Evolutionary conservation across 192 early-diverging fungal genomes (phyloP).

Genomic region (Lobosporangium transversale): DNA sequence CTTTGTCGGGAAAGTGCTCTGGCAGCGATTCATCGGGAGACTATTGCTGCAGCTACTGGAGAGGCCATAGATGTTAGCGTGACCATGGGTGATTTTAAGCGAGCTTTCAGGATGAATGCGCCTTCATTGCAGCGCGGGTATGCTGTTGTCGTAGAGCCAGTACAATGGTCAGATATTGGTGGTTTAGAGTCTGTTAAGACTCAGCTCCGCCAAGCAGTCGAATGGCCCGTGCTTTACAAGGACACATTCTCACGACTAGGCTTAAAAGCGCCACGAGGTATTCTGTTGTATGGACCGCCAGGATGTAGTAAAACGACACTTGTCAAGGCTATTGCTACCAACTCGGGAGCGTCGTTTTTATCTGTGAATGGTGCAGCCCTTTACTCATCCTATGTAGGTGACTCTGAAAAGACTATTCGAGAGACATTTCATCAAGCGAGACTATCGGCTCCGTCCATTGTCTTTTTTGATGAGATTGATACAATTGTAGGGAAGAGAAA

Average conservation of each 20-base stretch:
- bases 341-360: conserved; percentile 79
- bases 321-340: conserved; percentile 85
- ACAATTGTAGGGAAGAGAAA: conserved; percentile 92
- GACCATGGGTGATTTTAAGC: conserved; percentile 69
- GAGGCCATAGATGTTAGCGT: conserved; percentile 36
- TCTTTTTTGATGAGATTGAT: conserved; percentile 98
- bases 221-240: conserved; percentile 86
- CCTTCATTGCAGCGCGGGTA: conserved; percentile 81
- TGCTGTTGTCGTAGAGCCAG: conserved; percentile 67
- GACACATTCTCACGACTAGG: conserved; percentile 79
- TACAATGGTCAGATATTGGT: conserved; percentile 87
- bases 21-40: conserved; percentile 55
- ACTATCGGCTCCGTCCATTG: conserved; percentile 78
- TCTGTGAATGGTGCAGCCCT: conserved; percentile 82
- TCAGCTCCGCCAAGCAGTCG: conserved; percentile 83
- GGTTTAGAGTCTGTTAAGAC: conserved; percentile 87
- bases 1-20: conserved; percentile 86
- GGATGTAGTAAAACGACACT: conserved; percentile 98
- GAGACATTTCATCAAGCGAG: conserved; percentile 85
- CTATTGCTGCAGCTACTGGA: conserved; percentile 1
- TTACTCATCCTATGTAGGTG: conserved; percentile 86
- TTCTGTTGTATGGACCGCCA: conserved; percentile 96
- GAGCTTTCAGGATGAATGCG: conserved; percentile 66
- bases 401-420: conserved; percentile 84
- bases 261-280: conserved; percentile 82